Conservation (phyloP, 2,329 filamentous ascomycete species). For the Cercospora brassicicola region DNA sequence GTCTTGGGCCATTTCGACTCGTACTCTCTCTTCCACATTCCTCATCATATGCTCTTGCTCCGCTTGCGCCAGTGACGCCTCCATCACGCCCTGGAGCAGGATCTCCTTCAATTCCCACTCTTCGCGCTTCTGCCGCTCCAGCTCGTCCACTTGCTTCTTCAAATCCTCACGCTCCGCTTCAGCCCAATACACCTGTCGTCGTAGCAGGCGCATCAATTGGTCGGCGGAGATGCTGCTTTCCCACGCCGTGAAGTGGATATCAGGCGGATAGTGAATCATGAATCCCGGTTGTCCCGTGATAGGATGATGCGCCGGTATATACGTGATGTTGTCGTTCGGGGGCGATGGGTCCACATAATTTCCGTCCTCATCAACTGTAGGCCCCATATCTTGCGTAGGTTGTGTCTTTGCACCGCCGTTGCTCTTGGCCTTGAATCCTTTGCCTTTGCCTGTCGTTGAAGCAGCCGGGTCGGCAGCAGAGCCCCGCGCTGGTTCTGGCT, state of each 20-base stretch:
- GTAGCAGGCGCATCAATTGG: conserved; percentile 63
- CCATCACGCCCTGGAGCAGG: conserved; percentile 71
- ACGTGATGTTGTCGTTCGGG: conserved; percentile 58
- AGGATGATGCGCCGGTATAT: conserved; percentile 59
- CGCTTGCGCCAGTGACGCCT: conserved; percentile 61
- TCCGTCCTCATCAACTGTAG: conserved; percentile 36
- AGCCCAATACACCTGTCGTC: conserved; percentile 70
- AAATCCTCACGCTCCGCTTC: conserved; percentile 65
- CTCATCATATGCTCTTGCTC: conserved; percentile 39
- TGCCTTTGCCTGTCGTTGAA: conserved; percentile 53
- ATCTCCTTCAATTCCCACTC: conserved; percentile 82
- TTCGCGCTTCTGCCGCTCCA: conserved; percentile 66
- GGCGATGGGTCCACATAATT: conserved; percentile 37
- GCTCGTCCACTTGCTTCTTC: conserved; percentile 62
- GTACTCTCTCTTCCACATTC: conserved; percentile 38
- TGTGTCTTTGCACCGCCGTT: conserved; percentile 35
- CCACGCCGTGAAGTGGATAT: conserved; percentile 62
- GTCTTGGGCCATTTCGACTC: conserved; percentile 42
- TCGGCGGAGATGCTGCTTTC: conserved; percentile 67
- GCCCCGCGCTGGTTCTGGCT: conserved; percentile 77
- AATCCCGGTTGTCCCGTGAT: conserved; percentile 55
- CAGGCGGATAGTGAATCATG: conserved; percentile 55
- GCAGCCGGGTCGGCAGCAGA: conserved; percentile 67
- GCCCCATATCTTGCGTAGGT: conserved; percentile 28
- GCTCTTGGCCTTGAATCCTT: conserved; percentile 40